Evolutionary conservation across 192 early-diverging fungal genomes (phyloP), one percentile per base, ranked within the genome.

Genomic region (Coemansia sp.): DNA sequence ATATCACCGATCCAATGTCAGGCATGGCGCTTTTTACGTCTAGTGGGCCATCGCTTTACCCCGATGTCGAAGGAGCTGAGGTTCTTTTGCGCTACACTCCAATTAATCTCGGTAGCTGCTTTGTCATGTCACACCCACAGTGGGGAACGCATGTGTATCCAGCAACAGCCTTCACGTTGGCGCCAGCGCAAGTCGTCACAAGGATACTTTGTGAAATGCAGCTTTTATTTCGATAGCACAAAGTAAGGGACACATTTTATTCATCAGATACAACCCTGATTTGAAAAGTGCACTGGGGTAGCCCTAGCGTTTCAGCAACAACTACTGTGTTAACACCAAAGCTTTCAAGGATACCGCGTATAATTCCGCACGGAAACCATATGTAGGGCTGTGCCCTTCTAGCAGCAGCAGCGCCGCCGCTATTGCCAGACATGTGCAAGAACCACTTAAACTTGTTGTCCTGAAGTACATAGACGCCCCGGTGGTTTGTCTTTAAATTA

Each of bases 381-480:
- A 96, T 85, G 82, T 94, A 92, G 86, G 94, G 90, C 62, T 88
- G 85, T 5, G 93, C 91, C 50, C 84, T 81, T 58, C 87, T 87
- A 12, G 90, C 85, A 38, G 93, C 89, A 30, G 93, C 94, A 0
- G 85, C 86, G 14, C 83, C 84, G 24, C 88, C 88, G 23, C 82
- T 85, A 68, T 93, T 89, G 32, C 89, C 86, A 0, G 95, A 91
- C 94, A 99, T 94, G 58, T 90, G 86, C 63, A 87, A 65, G 58
- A 99, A 93, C 96, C 96, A 98, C 52, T 91, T 83, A 67, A 99
- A 99, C 69, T 88, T 90, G 82, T 93, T 98, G 82, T 99, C 98
- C 65, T 97, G 96, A 19, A 99, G 85, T 34, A 98, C 95, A 75
- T 96, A 99, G 2, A 97, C 90, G 18, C 98, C 98, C 32, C 94